A percentile compares a stretch with the other conserved stretches of the same genome.
Evolutionary conservation across 2,329 filamentous ascomycete genomes (phyloP).

Genomic region (Zarea fungicola): DNA sequence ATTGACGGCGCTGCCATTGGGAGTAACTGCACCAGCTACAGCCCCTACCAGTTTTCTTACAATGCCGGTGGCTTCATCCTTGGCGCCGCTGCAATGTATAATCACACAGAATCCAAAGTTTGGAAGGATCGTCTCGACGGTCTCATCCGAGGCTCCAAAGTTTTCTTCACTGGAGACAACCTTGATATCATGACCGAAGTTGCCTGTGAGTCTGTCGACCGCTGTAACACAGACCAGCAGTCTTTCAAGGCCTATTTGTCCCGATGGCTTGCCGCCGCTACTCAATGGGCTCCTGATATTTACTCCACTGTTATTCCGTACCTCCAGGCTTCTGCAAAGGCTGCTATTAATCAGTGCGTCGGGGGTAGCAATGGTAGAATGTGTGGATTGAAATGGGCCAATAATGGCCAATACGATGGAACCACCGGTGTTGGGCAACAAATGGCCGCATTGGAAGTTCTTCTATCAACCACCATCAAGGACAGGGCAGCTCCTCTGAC

Average conservation of each 20-base stretch:
- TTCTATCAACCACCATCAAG: constrained; percentile 55
- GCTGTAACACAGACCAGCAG: constrained; percentile 58
- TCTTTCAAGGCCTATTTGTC: constrained; percentile 61
- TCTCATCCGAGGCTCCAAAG: constrained; percentile 46
- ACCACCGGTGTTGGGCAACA: constrained; percentile 62
- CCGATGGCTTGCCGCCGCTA: constrained; percentile 57
- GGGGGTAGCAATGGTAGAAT: constrained; percentile 52
- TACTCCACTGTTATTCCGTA: constrained; percentile 46
- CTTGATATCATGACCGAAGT: constrained; percentile 58
- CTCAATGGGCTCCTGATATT: constrained; percentile 59
- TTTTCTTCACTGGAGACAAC: constrained; percentile 51
- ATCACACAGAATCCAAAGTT: constrained; percentile 45
- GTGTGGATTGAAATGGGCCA: constrained; percentile 57
- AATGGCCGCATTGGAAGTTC: constrained; percentile 63
- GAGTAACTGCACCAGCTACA: constrained; percentile 52
- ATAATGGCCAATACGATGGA: constrained; percentile 50
- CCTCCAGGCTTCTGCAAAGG: constrained; percentile 50
- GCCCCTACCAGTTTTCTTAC: constrained; percentile 63
- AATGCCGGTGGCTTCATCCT: constrained; percentile 63
- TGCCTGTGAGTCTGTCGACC: constrained; percentile 56
- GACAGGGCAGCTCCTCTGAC: constrained; percentile 39
- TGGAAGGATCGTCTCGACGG: constrained; percentile 57
- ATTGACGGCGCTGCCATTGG: constrained; percentile 57
- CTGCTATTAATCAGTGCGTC: constrained; percentile 52
- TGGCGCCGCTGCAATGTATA: constrained; percentile 65